Evolutionary conservation across 495 filamentous ascomycete genomes (phyloP).

Genomic region (Lasiosphaeris hirsuta): DNA sequence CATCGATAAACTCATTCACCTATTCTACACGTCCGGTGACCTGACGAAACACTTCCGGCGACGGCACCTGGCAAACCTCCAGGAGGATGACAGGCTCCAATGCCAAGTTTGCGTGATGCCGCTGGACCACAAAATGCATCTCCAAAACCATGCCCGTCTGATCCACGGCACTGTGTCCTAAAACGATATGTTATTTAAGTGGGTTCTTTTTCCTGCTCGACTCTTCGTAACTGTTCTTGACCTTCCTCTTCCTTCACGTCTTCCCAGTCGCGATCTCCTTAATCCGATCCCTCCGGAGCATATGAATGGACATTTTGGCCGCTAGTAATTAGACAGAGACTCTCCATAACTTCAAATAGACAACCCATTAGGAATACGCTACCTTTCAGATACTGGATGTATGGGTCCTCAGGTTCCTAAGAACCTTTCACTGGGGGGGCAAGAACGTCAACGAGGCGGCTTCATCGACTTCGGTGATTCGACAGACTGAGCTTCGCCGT

Average conservation of each 20-base stretch:
- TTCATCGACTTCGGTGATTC: neutral
- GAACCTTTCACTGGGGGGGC: no score
- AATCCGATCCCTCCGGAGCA: slow-evolving; percentile 6
- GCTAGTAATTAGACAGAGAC: no score
- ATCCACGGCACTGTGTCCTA: slow-evolving; percentile 12
- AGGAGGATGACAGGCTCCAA: neutral
- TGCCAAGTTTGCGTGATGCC: slow-evolving; percentile 3
- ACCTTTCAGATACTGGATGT: no score
- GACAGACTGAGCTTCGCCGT: no score
- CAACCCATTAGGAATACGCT: no score
- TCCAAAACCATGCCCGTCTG: slow-evolving; percentile 11
- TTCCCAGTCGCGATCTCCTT: slow-evolving; percentile 2
- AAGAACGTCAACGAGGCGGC: neutral
- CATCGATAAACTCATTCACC: slow-evolving; percentile 9
- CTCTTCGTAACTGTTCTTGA: no score
- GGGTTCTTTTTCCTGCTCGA: slow-evolving; percentile 2
- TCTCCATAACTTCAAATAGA: no score
- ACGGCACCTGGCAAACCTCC: slow-evolving; percentile 4
- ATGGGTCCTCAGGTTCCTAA: no score
- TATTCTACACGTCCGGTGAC: slow-evolving; percentile 6
- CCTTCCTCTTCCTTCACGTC: no score
- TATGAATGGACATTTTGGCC: neutral
- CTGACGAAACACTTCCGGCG: slow-evolving; percentile 2
- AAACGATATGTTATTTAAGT: neutral
- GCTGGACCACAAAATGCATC: slow-evolving; percentile 12